phyloP scores from a whole-genome alignment of 768 basidiomycete species.

The Calocybe cyanea region DNA sequence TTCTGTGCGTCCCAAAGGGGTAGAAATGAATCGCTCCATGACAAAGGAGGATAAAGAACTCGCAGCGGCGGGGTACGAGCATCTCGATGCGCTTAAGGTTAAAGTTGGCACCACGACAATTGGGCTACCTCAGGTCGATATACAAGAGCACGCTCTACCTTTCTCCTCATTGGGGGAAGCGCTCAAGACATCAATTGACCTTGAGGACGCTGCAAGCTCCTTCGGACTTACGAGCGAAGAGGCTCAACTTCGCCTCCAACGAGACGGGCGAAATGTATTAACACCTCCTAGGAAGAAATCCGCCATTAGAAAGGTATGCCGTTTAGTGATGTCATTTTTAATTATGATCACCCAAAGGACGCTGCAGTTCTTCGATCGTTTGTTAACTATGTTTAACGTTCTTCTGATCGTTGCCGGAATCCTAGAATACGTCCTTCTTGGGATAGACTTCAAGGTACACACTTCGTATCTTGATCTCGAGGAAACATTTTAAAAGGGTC shows the following conservation, averaged over 20 bases:
- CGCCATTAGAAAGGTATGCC: slow-evolving; percentile 53
- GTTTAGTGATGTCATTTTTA: background rate
- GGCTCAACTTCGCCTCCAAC: slow-evolving; percentile 48
- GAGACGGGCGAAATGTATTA: slow-evolving; percentile 58
- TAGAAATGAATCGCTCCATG: slow-evolving; percentile 57
- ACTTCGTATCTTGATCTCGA: background rate
- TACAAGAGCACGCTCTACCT: slow-evolving; percentile 50
- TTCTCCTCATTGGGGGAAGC: slow-evolving; percentile 35
- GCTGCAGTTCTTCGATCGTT: slow-evolving; percentile 57
- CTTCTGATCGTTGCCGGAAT: slow-evolving; percentile 63
- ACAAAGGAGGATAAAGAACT: slow-evolving; percentile 67
- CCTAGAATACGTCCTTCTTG: slow-evolving; percentile 62
- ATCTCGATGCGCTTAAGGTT: slow-evolving; percentile 45
- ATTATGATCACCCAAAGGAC: background rate
- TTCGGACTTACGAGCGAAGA: slow-evolving; percentile 49
- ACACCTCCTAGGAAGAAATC: slow-evolving; percentile 69
- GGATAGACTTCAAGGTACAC: slow-evolving; percentile 54
- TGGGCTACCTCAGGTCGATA: slow-evolving; percentile 44
- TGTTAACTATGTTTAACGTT: slow-evolving; percentile 64
- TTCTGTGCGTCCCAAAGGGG: slow-evolving; percentile 43
- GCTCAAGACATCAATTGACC: slow-evolving; percentile 48
- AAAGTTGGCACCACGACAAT: slow-evolving; percentile 24
- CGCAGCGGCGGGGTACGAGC: slow-evolving; percentile 66
- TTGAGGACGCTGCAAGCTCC: slow-evolving; percentile 48
- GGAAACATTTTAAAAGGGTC: slow-evolving; percentile 9